Conservation (phyloP, 495 filamentous ascomycete genomes). For the Ascobolus immersus region DNA sequence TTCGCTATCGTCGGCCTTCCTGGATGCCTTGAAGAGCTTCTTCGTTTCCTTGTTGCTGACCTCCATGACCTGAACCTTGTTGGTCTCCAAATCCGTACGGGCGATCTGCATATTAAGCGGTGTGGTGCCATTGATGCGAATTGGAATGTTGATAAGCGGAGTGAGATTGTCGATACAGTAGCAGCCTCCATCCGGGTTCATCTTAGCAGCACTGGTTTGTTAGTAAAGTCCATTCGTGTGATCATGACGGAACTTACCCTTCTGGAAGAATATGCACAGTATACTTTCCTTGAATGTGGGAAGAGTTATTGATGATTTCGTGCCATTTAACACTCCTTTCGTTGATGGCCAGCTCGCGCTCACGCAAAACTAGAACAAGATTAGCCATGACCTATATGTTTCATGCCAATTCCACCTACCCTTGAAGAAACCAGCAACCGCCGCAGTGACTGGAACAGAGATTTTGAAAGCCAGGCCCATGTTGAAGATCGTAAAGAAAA, state of each 20-base stretch:
- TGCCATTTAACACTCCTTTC: constrained; percentile 70
- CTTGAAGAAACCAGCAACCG: constrained; percentile 11
- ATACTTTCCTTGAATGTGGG: constrained; percentile 79
- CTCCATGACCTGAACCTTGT: constrained; percentile 48
- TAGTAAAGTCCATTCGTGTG: no score
- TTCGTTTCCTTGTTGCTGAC: constrained; percentile 46
- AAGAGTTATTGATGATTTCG: constrained; percentile 65
- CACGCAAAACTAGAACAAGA: constrained; percentile 35
- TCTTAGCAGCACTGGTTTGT: constrained; percentile 45
- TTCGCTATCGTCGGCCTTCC: constrained; percentile 22
- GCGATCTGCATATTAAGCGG: constrained; percentile 66
- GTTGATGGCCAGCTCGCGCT: constrained; percentile 69
- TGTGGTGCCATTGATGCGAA: constrained; percentile 75
- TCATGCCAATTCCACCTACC: constrained; percentile 3
- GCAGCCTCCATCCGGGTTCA: constrained; percentile 52
- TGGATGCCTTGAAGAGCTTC: constrained; percentile 32
- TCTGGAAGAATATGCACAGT: constrained; percentile 93
- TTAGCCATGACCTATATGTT: background rate
- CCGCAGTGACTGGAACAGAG: constrained; percentile 27
- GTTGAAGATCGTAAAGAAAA: constrained; percentile 30
- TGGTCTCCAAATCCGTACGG: constrained; percentile 58
- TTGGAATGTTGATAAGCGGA: constrained; percentile 39
- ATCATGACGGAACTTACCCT: constrained; percentile 32
- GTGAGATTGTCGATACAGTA: constrained; percentile 50
- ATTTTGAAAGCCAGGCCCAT: constrained; percentile 80